phyloP scores from a whole-genome alignment of 345 rosid species.

The Euclidium syriacum region DNA sequence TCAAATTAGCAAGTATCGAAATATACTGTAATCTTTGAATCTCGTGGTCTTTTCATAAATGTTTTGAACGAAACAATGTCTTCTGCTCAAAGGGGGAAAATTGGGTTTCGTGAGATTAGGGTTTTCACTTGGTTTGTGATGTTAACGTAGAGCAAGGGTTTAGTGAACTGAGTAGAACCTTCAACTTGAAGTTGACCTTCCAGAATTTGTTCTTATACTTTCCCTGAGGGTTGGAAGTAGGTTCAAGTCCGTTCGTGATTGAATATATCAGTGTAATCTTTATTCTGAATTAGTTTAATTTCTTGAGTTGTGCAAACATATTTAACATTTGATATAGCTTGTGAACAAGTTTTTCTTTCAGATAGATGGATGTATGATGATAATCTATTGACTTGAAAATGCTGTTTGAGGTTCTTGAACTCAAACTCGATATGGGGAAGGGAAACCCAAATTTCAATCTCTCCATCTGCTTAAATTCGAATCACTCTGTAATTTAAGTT shows the following conservation, averaged over 20 bases:
- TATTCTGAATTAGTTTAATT: background rate
- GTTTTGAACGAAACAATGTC: background rate
- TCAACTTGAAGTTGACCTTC: slow-evolving; percentile 1
- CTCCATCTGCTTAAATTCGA: no score
- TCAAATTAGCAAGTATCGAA: background rate
- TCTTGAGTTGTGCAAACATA: background rate
- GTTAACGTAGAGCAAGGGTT: background rate
- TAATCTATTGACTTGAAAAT: background rate
- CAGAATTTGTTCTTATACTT: background rate
- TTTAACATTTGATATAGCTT: background rate
- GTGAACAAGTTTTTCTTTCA: background rate
- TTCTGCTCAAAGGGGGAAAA: background rate
- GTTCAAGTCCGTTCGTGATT: background rate
- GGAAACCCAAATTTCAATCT: background rate
- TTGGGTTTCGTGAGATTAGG: slow-evolving; percentile 5
- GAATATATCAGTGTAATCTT: background rate
- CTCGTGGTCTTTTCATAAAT: background rate
- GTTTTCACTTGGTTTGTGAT: background rate
- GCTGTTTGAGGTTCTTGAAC: background rate
- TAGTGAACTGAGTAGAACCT: background rate
- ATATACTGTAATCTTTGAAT: background rate
- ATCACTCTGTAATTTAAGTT: no score
- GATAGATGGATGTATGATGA: background rate
- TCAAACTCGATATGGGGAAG: background rate
- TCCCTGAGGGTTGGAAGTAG: background rate